phyloP scores from a whole-genome alignment of 2,329 filamentous ascomycete genomes.

The Gnomoniopsis smithogilvyi region DNA sequence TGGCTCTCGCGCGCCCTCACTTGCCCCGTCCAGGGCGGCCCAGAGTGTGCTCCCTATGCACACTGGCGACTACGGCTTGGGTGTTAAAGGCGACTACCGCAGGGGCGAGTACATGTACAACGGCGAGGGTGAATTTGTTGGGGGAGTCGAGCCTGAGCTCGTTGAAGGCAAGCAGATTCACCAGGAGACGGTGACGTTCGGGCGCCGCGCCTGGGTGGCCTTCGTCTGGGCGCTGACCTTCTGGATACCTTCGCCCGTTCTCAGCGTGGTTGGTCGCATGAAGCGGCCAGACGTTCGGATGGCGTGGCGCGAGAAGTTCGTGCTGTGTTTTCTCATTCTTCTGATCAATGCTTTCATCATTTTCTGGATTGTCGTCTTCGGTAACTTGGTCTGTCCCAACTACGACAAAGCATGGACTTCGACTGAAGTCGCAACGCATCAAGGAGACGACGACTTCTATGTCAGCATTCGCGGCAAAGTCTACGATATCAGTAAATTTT shows the following conservation, averaged over 20 bases:
- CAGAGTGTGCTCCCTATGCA: conserved; percentile 49
- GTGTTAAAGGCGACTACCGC: conserved; percentile 76
- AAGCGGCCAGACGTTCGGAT: conserved; percentile 94
- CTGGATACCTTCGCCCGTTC: conserved; percentile 85
- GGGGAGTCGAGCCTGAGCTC: conserved; percentile 72
- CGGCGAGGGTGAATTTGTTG: conserved; percentile 63
- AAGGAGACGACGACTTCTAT: conserved; percentile 73
- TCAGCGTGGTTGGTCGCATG: conserved; percentile 87
- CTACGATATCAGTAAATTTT: conserved; percentile 91
- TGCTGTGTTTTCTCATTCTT: conserved; percentile 75
- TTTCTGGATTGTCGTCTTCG: conserved; percentile 91
- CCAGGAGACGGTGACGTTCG: conserved; percentile 59
- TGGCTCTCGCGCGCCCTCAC: conserved; percentile 49
- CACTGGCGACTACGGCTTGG: conserved; percentile 84
- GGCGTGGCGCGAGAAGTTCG: conserved; percentile 95
- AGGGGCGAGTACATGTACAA: conserved; percentile 70
- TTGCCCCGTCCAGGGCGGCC: conserved; percentile 45
- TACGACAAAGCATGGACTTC: conserved; percentile 83
- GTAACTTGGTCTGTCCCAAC: conserved; percentile 82
- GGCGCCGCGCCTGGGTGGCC: conserved; percentile 74
- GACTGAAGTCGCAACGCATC: conserved; percentile 67
- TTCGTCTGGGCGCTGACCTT: conserved; percentile 86
- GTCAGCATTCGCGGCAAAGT: conserved; percentile 85
- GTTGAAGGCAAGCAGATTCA: conserved; percentile 75
- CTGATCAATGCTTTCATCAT: conserved; percentile 78